Base-by-base conservation (phyloP, 495 filamentous ascomycete species). In the Chaetomium fimeti region DNA sequence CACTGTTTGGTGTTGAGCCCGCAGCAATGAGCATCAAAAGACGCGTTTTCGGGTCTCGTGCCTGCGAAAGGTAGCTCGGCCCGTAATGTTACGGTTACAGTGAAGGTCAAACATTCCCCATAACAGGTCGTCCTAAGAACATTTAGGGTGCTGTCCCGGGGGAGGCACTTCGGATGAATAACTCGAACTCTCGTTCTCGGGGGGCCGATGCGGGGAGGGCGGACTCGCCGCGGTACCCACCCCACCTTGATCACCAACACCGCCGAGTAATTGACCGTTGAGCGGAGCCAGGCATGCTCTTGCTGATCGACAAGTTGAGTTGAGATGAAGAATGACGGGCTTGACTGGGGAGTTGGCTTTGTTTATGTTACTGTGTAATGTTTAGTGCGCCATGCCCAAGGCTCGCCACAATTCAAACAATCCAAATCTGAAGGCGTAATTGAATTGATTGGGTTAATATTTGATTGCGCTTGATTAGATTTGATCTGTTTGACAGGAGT, bases 251-350 rank as follows among this genome's bases (percentile, higher is more conserved):
- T 24, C 20, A 18, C 22, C 7, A 27, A 27, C 60, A 29, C 58
- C 63, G 57, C 63, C 57, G 57, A 61, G 52, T 45, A 61, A 61
- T 66, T 66, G 16, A 57, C 64, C 64, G 64, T 61, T 45, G 36
- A 56, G 64, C 58, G 58, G 64, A 62, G 64, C 40, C 32, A 1
- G 32, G 8, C 32, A 5, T 36, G 32, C 8, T 36, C 32, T 11
- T 36, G 32, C 5, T 36, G 32, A 9, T 36, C 32, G 8, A 11
- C 32, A 36, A 11, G 6, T 36, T 36, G 32, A 36, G 32, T 36
- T 36, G 8, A 36, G 32, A 36, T 36, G 8, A 9, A 36, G 12
- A 9, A 11, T 36, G 32, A 9, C 12, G 3, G 32, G 5, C 3
- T 36, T 36, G 32, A 36, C 8, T 36, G 3, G 32, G 32, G 12